A percentile compares a stretch with the other conserved stretches of the same genome.
Conservation (phyloP, 345 rosid genomes). For the Citrus medica region DNA sequence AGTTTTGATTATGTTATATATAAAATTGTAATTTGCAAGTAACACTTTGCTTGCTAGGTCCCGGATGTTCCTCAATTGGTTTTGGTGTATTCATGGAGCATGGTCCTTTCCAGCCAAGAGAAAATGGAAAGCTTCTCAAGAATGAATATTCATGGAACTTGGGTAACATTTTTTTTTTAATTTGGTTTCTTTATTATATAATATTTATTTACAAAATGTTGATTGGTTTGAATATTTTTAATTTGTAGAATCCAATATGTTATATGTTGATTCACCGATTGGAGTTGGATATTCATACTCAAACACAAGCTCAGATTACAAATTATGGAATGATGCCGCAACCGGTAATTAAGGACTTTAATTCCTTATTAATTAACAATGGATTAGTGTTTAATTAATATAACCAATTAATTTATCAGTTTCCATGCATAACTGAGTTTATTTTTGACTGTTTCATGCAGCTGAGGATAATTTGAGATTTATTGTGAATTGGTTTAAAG, state of each 20-base stretch:
- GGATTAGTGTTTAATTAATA: neutral
- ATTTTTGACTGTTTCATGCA: neutral
- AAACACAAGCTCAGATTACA: conserved; percentile 26
- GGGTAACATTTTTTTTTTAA: neutral
- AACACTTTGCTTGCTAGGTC: conserved; percentile 13
- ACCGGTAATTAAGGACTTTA: conserved; percentile 2
- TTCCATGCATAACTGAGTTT: neutral
- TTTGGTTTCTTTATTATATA: neutral
- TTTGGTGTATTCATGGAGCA: conserved; percentile 35
- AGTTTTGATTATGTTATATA: neutral
- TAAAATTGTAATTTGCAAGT: no score
- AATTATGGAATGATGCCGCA: conserved; percentile 13
- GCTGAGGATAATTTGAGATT: conserved; percentile 35
- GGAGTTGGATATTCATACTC: conserved; percentile 35
- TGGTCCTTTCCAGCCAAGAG: conserved; percentile 34
- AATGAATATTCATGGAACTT: conserved; percentile 37
- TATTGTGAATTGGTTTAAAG: conserved; percentile 31
- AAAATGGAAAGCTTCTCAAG: conserved; percentile 25
- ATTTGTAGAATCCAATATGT: conserved; percentile 27
- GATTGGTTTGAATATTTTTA: neutral
- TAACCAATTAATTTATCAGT: neutral
- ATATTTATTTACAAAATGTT: neutral
- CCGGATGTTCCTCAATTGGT: conserved; percentile 44
- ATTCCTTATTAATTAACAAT: neutral
- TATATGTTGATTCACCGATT: conserved; percentile 28